Evolutionary conservation across 2,329 filamentous ascomycete genomes (phyloP).

Genomic region (Pseudogymnoascus destructans): DNA sequence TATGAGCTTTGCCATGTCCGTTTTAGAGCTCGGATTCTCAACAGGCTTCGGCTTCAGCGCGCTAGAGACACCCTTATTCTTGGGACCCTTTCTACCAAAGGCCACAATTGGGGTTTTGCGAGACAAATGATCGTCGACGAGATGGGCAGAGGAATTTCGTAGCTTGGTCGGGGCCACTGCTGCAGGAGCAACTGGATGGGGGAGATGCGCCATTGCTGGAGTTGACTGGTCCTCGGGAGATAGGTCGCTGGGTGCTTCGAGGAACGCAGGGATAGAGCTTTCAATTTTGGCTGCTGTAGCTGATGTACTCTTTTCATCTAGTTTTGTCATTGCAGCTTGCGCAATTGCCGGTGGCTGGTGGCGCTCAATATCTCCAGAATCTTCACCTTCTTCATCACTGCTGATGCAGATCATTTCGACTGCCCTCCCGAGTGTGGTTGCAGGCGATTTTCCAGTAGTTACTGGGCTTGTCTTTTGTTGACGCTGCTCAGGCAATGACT

Average conservation of each 20-base stretch:
- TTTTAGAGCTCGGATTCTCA: neutral
- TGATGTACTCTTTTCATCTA: neutral
- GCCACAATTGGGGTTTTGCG: conserved; percentile 18
- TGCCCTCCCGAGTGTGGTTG: neutral
- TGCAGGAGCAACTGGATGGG: neutral
- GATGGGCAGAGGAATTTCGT: neutral
- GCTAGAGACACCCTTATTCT: conserved; percentile 18
- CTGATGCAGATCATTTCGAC: neutral
- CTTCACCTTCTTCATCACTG: neutral
- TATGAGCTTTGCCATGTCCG: neutral
- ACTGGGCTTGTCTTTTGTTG: neutral
- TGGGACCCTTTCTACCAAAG: conserved; percentile 16
- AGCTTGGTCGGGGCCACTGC: neutral
- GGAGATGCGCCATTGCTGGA: neutral
- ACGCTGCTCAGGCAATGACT: neutral
- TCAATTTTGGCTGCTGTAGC: neutral
- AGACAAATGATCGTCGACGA: conserved; percentile 13
- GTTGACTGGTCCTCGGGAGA: neutral
- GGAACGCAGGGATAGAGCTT: neutral
- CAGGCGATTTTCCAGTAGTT: neutral
- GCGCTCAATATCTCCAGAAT: neutral
- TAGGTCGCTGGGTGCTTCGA: neutral
- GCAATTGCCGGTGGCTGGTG: neutral
- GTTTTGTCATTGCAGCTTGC: neutral
- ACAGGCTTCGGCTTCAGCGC: neutral